Base-by-base conservation (phyloP, 2,329 filamentous ascomycete genomes). In the Colletotrichum noveboracense region DNA sequence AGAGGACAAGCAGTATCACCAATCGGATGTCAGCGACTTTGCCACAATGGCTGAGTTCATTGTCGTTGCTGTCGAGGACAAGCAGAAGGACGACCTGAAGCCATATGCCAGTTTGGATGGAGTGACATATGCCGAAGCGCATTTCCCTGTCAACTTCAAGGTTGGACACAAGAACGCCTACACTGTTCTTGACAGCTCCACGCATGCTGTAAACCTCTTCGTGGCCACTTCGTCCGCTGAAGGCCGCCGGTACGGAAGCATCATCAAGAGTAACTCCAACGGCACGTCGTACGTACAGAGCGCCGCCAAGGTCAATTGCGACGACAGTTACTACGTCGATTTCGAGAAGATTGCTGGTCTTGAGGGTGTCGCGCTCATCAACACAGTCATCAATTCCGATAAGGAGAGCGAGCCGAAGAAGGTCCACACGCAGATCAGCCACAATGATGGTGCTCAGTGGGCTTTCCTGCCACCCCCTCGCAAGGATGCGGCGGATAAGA, bases 261-360 rank as follows among this genome's bases (percentile, higher is more conserved):
- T 99, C 79, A 92, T 99, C 85, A 99, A 98, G 91, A 98, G 96
- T 82, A 99, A 99, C 87, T 98, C 96, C 80, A 98, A 99, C 82
- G 97, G 97, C 70, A 99, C 97, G 1, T 97, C 94, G 2, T 99
- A 98, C 81, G 95, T 98, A 14, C 87, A 98, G 78, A 97, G 95
- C 84, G 89, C 97, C 28, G 88, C 91, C 65, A 92, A 91, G 24
- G 95, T 98, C 81, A 98, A 98, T 84, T 91, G 95, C 79, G 93
- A 98, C 81, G 87, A 89, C 14, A 79, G 83, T 3, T 96, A 93
- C 58, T 98, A 93, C 81, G 96, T 98, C 60, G 97, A 99, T 82
- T 99, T 98, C 84, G 97, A 99, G 83, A 98, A 98, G 87, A 95
- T 98, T 88, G 91, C 94, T 64, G 96, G 96, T 4, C 88, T 99